Evolutionary conservation across 805 yeast genomes (phyloP).

Genomic region (Pichia cabralensis): DNA sequence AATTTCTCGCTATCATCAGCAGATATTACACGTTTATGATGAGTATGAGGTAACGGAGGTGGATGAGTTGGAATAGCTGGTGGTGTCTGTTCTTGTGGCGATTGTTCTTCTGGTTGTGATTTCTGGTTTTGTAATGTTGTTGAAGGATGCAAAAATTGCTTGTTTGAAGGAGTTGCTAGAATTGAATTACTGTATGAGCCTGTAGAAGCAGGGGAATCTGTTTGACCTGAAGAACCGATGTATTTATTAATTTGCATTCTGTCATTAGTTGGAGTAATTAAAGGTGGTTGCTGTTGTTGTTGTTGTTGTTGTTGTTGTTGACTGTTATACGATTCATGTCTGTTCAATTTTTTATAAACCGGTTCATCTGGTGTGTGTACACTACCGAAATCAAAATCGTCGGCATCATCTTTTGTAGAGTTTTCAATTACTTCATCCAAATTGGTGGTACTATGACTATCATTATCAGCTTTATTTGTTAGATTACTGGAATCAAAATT

Average conservation of each 20-base stretch:
- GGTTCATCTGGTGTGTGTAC: slow-evolving; percentile 11
- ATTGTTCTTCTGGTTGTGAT: not conserved
- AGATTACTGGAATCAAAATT: too few species aligned
- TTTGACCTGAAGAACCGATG: too few species aligned
- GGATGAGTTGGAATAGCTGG: not conserved
- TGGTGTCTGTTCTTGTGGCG: slow-evolving; percentile 1
- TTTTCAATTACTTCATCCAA: not conserved
- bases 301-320: too few species aligned
- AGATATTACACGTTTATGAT: not conserved
- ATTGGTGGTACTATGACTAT: too few species aligned
- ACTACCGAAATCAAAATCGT: slow-evolving; percentile 20
- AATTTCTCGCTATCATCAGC: slow-evolving; percentile 16
- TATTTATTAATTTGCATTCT: too few species aligned
- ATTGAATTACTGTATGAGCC: too few species aligned
- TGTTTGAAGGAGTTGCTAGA: not conserved
- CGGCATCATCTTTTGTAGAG: slow-evolving; percentile 10
- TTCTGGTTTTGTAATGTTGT: slow-evolving; percentile 6
- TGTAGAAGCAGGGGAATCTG: too few species aligned
- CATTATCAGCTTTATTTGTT: too few species aligned
- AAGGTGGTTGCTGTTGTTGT: too few species aligned
- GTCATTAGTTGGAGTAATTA: too few species aligned
- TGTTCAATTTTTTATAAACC: slow-evolving; percentile 3
- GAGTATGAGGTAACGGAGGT: not conserved
- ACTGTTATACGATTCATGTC: slow-evolving; percentile 5
- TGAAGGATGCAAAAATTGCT: slow-evolving; percentile 1